Evolutionary conservation across 2,329 filamentous ascomycete species (phyloP), one percentile per base, ranked within the genome.

Genomic region (Aspergillus clavatus): DNA sequence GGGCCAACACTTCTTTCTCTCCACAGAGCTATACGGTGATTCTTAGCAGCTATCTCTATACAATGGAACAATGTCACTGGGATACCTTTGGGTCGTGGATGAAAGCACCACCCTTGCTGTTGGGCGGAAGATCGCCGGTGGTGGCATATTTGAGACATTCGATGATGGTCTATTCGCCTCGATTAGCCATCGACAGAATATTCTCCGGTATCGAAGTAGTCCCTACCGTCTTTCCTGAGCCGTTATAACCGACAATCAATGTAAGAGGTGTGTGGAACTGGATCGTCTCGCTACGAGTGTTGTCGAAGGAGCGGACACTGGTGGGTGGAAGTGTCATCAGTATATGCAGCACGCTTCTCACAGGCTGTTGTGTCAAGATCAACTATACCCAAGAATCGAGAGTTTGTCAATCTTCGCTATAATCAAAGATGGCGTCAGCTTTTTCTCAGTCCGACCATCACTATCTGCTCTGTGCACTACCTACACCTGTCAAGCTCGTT

Each of bases 121-220:
- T 95, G 24, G 93, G 89, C 1, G 93, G 93, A 38, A 95, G 79
- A 60, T 94, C 87, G 45, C 93, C 94, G 6, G 90, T 96, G 14
- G 94, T 96, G 42, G 88, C 90, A 82, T 96, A 98, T 65, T 96
- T 96, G 61, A 98, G 85, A 66, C 89, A 95, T 69, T 98, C 93
- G 69, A 98, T 98, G 63, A 98, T 95, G 46, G 93, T 97, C 74
- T 80, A 45, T 26, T 44, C n/a, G 14, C 18, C 27, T 27, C 26
- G 8, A 38, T 43, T 42, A 62, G 48, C 42, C 7, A 4, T n/a
- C 8, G 23, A 24, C 23, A 24, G 5, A 24, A 19, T 5, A 10
- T 29, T n/a, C 18, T 18, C 19, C 5, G 23, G 8, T 6, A 29
- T 14, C 31, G 27, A n/a, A 36, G 16, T n/a, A 23, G n/a, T 52